Conservation (phyloP, 495 filamentous ascomycete species). For the Daldinia vernicosa region DNA sequence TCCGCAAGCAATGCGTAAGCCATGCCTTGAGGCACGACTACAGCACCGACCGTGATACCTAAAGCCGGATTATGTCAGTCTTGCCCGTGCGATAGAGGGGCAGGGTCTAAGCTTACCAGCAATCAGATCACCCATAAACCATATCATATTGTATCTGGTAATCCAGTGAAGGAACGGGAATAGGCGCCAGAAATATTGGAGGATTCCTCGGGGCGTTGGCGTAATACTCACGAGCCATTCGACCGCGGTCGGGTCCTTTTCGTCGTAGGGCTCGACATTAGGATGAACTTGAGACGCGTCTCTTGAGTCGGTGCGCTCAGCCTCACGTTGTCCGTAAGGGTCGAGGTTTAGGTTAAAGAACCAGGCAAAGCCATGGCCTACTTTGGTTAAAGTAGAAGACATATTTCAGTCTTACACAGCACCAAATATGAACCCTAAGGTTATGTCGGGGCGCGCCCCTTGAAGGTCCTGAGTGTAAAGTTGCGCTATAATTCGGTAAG, state of each 20-base stretch:
- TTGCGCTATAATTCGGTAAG: constrained; percentile 5
- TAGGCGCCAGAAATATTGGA: constrained; percentile 34
- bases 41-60: constrained; percentile 50
- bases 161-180: constrained; percentile 62
- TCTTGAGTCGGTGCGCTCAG: constrained; percentile 23
- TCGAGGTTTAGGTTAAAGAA: constrained; percentile 41
- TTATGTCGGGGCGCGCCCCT: constrained; percentile 22
- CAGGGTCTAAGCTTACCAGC: constrained; percentile 46
- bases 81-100: constrained; percentile 2
- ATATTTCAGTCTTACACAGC: constrained; percentile 32
- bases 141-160: constrained; percentile 61
- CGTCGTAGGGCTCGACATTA: constrained; percentile 35
- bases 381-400: constrained; percentile 31
- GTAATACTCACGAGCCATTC: constrained; percentile 35
- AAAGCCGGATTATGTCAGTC: constrained; percentile 47
- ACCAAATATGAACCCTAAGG: constrained; percentile 7
- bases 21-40: constrained; percentile 72
- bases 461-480: background rate
- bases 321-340: constrained; percentile 33
- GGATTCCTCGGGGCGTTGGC: constrained; percentile 29
- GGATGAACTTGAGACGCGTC: constrained; percentile 35
- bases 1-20: constrained; percentile 69
- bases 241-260: constrained; percentile 30
- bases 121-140: constrained; percentile 60
- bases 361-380: constrained; percentile 39